Percentiles rank a stretch among this genome's conserved stretches.
These are phyloP conservation scores for Kodamaea hsintzibuensis DNA, from an alignment of 805 yeast species.

Conservation along the genomic window DNA sequence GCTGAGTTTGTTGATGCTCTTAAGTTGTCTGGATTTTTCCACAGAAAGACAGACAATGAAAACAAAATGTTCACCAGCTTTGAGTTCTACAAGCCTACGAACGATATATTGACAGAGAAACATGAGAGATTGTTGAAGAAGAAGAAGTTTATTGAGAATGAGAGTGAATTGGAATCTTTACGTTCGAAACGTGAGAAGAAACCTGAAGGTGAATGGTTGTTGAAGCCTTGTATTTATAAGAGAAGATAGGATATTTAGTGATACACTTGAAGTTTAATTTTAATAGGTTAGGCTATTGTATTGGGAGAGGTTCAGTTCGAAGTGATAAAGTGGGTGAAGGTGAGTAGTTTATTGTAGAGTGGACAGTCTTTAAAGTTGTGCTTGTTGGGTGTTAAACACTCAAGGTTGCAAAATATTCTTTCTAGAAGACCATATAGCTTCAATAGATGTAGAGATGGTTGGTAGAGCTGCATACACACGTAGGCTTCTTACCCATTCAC, in stretches of 20 bases:
- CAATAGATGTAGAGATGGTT: no score
- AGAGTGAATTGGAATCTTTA: slow-evolving; percentile 60
- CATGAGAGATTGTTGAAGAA: slow-evolving; percentile 60
- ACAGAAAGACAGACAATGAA: slow-evolving; percentile 78
- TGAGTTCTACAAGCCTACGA: slow-evolving; percentile 87
- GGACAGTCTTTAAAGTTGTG: no score
- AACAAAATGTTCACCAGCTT: slow-evolving; percentile 95
- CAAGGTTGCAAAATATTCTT: no score
- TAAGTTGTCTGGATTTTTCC: slow-evolving; percentile 81
- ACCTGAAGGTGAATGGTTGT: slow-evolving; percentile 84
- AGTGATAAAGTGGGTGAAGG: no score
- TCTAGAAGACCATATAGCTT: no score
- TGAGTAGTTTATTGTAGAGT: no score
- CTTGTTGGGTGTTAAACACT: no score
- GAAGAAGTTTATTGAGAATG: slow-evolving; percentile 70
- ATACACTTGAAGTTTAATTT: background rate
- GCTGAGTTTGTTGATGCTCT: slow-evolving; percentile 79
- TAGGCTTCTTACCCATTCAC: no score
- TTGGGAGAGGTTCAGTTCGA: no score
- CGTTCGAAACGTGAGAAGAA: slow-evolving; percentile 51
- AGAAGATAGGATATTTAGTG: slow-evolving; percentile 51
- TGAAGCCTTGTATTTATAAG: slow-evolving; percentile 96
- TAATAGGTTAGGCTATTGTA: background rate
- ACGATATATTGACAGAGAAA: slow-evolving; percentile 63
- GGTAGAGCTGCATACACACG: no score